phyloP scores from a whole-genome alignment of 306 rosid genomes.

The Quercus aquifolioides region DNA sequence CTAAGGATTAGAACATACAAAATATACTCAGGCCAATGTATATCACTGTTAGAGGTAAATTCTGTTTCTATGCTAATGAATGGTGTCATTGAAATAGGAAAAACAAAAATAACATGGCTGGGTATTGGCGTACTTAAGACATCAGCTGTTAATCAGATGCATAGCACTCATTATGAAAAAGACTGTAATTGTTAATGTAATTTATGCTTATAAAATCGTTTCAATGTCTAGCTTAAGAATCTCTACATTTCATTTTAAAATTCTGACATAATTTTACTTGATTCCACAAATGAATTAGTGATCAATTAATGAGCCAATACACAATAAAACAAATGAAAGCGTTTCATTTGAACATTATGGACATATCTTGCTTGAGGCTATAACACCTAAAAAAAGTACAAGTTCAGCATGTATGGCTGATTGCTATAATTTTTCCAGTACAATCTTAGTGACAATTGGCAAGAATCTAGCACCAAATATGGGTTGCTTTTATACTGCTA shows the following conservation, averaged over 20 bases:
- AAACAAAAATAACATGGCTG: not conserved
- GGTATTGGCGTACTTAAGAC: not conserved
- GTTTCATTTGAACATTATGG: not conserved
- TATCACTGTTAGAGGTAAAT: no score
- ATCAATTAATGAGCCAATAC: not conserved
- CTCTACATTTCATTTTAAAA: not conserved
- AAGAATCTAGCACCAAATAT: not conserved
- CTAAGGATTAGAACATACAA: not conserved
- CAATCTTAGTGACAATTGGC: not conserved
- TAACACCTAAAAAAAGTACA: not conserved
- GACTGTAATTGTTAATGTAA: not conserved
- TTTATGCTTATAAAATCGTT: not conserved
- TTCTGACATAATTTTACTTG: not conserved
- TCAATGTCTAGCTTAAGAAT: not conserved
- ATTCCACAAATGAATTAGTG: not conserved
- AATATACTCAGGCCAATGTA: not conserved
- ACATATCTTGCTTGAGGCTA: not conserved
- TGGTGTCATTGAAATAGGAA: not conserved
- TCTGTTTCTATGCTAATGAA: no score
- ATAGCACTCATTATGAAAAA: not conserved
- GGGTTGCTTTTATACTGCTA: not conserved
- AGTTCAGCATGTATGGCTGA: not conserved
- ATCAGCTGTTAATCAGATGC: not conserved
- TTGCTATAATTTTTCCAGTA: not conserved
- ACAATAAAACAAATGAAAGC: not conserved